Conservation (phyloP, 2,329 filamentous ascomycete species). For the Cladosporium sphaerospermum region DNA sequence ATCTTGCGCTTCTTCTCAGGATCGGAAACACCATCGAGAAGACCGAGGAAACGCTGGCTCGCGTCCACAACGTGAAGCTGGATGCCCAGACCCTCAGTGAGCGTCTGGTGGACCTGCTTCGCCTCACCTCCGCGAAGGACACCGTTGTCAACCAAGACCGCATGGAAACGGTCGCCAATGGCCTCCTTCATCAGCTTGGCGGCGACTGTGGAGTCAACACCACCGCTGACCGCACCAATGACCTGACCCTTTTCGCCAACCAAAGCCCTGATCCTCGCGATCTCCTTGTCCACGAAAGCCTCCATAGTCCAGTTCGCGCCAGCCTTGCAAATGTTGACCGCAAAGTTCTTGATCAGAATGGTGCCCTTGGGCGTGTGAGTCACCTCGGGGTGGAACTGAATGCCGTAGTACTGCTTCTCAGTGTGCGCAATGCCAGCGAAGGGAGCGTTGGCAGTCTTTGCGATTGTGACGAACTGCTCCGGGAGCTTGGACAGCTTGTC, state of each 20-base stretch:
- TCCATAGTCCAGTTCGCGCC: constrained; percentile 77
- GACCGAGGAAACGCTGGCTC: constrained; percentile 66
- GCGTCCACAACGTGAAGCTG: constrained; percentile 85
- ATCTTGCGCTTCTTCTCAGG: constrained; percentile 89
- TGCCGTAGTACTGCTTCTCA: constrained; percentile 65
- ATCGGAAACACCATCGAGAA: constrained; percentile 65
- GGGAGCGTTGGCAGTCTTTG: constrained; percentile 66
- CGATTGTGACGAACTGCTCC: constrained; percentile 65
- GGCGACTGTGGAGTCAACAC: constrained; percentile 84
- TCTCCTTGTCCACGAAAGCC: constrained; percentile 75
- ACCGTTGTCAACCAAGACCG: constrained; percentile 79
- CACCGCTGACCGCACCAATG: constrained; percentile 71
- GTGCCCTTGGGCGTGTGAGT: constrained; percentile 65
- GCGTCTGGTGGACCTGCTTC: constrained; percentile 69
- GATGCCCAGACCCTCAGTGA: constrained; percentile 75
- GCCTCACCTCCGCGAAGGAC: constrained; percentile 83
- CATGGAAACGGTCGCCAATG: constrained; percentile 79
- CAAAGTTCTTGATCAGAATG: constrained; percentile 74
- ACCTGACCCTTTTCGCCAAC: constrained; percentile 81
- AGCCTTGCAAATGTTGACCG: constrained; percentile 72
- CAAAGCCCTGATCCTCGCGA: constrained; percentile 69
- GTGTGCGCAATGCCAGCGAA: constrained; percentile 75
- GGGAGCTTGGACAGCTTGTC: constrained; percentile 78
- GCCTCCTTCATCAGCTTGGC: constrained; percentile 81
- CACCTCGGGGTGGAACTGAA: constrained; percentile 89